These are phyloP conservation scores for Rhodotorula graminis DNA, from an alignment of 768 basidiomycete species.

Conservation along the genomic window DNA sequence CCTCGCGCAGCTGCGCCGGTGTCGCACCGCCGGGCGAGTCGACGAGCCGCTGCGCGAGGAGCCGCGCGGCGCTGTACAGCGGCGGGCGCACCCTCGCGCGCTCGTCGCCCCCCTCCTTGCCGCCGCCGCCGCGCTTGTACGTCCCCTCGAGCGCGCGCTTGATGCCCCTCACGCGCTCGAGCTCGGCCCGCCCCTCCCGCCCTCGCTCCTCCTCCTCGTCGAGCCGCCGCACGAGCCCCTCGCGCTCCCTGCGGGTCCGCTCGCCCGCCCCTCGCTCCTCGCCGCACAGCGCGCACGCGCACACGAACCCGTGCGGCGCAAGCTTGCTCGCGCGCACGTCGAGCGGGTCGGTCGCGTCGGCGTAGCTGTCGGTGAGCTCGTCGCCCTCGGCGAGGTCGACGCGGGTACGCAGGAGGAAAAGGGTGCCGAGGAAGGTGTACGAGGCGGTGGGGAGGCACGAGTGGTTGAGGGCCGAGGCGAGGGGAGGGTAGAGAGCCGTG, in stretches of 20 bases:
- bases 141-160: background rate
- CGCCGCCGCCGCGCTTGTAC: background rate
- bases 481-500: conserved; percentile 68
- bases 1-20: conserved; percentile 39
- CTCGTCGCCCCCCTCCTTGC: no score
- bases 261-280: conserved; percentile 52
- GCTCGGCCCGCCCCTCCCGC: background rate
- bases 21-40: background rate
- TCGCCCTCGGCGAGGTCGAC: conserved; percentile 62
- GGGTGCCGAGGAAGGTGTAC: conserved; percentile 68
- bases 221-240: background rate
- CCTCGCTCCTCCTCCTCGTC: background rate
- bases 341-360: conserved; percentile 50
- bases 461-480: conserved; percentile 77
- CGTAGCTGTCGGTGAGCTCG: conserved; percentile 71
- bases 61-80: conserved; percentile 16
- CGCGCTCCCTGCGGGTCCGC: background rate
- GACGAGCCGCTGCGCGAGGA: conserved; percentile 2
- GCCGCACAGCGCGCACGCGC: conserved; percentile 64
- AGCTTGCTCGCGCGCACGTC: conserved; percentile 45
- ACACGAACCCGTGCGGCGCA: conserved; percentile 50
- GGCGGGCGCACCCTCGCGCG: background rate
- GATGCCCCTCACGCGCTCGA: background rate
- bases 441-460: conserved; percentile 73
- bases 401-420: conserved; percentile 70